These are phyloP conservation scores for Saturnispora sekii DNA, from an alignment of 805 yeast genomes.

Conservation along the genomic window DNA sequence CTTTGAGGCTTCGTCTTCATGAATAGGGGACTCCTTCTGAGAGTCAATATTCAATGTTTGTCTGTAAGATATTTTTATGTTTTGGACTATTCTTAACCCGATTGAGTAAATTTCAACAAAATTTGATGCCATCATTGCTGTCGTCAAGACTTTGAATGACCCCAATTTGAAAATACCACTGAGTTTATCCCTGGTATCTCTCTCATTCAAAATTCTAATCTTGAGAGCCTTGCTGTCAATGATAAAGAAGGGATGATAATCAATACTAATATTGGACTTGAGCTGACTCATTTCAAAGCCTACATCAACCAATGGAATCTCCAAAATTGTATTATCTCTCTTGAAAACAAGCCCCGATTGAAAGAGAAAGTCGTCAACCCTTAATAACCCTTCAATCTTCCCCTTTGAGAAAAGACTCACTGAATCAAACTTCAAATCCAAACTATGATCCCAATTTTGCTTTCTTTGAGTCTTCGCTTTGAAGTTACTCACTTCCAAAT, in stretches of 20 bases:
- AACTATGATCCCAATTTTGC: constrained; percentile 59
- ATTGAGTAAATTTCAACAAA: constrained; percentile 69
- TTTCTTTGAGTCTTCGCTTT: constrained; percentile 67
- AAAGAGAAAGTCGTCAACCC: constrained; percentile 37
- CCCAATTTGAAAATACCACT: constrained; percentile 41
- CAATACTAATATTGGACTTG: constrained; percentile 60
- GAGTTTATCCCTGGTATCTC: constrained; percentile 46
- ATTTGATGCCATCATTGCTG: constrained; percentile 81
- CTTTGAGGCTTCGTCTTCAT: constrained; percentile 8
- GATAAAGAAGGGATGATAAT: constrained; percentile 76
- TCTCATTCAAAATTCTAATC: constrained; percentile 57
- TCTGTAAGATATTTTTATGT: constrained; percentile 58
- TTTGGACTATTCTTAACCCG: constrained; percentile 60
- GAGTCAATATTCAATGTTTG: constrained; percentile 52
- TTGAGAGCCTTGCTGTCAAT: constrained; percentile 39
- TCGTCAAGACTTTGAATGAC: constrained; percentile 51
- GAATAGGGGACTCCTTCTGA: not conserved
- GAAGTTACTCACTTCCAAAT: constrained; percentile 42
- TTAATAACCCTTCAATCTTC: constrained; percentile 66
- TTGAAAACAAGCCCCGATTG: constrained; percentile 71
- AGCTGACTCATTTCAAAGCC: constrained; percentile 47
- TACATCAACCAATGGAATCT: constrained; percentile 59
- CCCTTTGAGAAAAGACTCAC: constrained; percentile 55
- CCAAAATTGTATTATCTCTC: constrained; percentile 30
- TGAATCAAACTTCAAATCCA: constrained; percentile 49